Conservation (phyloP, 805 yeast genomes). For the Metschnikowia peoriensis region DNA sequence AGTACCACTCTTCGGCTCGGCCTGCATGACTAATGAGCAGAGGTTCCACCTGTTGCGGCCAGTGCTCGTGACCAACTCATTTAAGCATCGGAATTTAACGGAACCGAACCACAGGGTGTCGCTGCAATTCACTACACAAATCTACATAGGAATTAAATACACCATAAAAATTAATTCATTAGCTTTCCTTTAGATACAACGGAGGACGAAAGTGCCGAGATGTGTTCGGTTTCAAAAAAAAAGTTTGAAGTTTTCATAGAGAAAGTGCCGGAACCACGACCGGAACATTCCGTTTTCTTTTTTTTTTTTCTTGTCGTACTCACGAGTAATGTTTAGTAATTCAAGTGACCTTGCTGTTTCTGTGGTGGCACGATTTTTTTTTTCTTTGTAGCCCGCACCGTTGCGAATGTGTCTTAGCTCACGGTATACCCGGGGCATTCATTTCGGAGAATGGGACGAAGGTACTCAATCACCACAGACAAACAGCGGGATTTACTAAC, state of each 20-base stretch:
- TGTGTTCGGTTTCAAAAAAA: no score
- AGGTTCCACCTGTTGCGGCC: conserved; percentile 4
- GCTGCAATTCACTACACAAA: no score
- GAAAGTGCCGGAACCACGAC: no score
- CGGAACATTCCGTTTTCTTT: not conserved
- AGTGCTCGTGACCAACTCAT: conserved; percentile 3
- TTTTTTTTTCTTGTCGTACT: not conserved
- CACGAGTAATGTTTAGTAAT: not conserved
- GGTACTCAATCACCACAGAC: no score
- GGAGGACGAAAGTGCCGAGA: no score
- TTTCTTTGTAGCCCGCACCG: not conserved
- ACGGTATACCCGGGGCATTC: no score
- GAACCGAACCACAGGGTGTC: not conserved
- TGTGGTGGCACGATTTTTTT: not conserved
- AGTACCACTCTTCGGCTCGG: not conserved
- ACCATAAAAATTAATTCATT: no score
- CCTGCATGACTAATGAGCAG: conserved; percentile 9
- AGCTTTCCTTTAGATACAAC: no score
- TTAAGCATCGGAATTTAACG: conserved; percentile 5
- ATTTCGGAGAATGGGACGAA: no score
- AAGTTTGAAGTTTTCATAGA: no score
- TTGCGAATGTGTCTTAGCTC: not conserved
- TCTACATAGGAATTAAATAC: no score
- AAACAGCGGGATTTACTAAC: no score
- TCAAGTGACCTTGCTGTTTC: not conserved